Evolutionary conservation across 2,329 filamentous ascomycete genomes (phyloP).

Genomic region (Trichoderma sp.): DNA sequence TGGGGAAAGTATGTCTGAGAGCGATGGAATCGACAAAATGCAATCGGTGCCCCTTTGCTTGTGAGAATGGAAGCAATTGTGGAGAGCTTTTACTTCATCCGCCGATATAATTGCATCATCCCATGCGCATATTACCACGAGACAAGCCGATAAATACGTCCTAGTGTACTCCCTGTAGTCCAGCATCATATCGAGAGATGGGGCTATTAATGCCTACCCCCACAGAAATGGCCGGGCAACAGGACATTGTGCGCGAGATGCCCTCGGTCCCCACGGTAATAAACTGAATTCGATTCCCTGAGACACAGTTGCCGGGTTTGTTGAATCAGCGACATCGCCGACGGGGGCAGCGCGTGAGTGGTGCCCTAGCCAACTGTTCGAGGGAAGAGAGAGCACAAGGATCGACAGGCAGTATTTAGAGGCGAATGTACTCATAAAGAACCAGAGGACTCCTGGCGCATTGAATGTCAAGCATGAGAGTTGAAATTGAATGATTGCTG

Average conservation of each 20-base stretch:
- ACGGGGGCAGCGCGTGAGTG: background rate
- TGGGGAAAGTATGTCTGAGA: background rate
- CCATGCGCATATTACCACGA: background rate
- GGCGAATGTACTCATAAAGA: too few species aligned
- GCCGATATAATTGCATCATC: background rate
- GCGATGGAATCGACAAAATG: background rate
- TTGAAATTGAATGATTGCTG: background rate
- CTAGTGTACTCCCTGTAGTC: background rate
- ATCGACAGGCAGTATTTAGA: background rate
- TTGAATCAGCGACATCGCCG: background rate
- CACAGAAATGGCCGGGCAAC: background rate
- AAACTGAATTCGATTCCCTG: background rate
- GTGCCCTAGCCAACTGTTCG: background rate
- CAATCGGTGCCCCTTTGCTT: background rate
- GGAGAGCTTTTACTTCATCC: background rate
- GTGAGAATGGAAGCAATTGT: background rate
- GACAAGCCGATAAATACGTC: background rate
- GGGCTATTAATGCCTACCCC: background rate
- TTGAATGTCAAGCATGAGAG: background rate
- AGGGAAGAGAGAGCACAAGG: background rate
- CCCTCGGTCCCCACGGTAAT: background rate
- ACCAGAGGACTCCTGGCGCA: background rate
- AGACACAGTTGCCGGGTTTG: constrained; percentile 9
- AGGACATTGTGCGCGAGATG: background rate
- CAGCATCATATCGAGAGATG: background rate